Evolutionary conservation across 2,329 filamentous ascomycete species (phyloP), one percentile per base, ranked within the genome.

Genomic region (Fusarium sp.): DNA sequence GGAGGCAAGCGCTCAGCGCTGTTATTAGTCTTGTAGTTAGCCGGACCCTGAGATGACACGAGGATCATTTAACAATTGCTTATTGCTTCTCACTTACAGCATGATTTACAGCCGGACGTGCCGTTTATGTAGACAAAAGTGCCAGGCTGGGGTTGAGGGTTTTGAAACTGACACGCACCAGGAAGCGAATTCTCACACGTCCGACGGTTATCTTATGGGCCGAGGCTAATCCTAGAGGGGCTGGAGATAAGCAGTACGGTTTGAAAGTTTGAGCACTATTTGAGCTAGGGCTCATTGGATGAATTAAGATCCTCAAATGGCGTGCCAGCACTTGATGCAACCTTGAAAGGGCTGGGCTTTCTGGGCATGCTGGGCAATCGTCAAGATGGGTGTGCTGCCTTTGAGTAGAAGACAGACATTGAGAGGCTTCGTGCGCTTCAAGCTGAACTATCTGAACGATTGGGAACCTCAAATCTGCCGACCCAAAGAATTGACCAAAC

Each of bases 201-300:
- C 45, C 9, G 49, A 64, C 42, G 57, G 50, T 62, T 57, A 67
- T 69, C 62, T 66, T 56, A 49, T 61, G 55, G 61, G 38, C 62
- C 70, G 68, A 72, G 52, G 62, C 72, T 74, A 74, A 57, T 60
- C 67, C 72, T 45, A 60, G 70, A 70, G 52, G 69, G 69, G 67
- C 57, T 70, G 71, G 60, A 74, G 72, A 74, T 74, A 74, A 74
- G 70, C 62, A 61, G 58, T 18, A 6, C 37, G 44, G 52, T 47
- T 57, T 58, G 56, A 56, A 68, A 49, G 62, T 41, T 62, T 65
- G 45, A 67, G 60, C 63, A 44, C 68, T 57, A 67, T 72, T 55
- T 63, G 26, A 28, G 34, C 31, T 20, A 53, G 15, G 41, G 50
- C 41, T 54, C 8, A 74, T 74, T 74, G 68, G 72, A 42, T 50